Evolutionary conservation across 139 green algal genomes (phyloP).

Genomic region (Monoraphidium neglectum): DNA sequence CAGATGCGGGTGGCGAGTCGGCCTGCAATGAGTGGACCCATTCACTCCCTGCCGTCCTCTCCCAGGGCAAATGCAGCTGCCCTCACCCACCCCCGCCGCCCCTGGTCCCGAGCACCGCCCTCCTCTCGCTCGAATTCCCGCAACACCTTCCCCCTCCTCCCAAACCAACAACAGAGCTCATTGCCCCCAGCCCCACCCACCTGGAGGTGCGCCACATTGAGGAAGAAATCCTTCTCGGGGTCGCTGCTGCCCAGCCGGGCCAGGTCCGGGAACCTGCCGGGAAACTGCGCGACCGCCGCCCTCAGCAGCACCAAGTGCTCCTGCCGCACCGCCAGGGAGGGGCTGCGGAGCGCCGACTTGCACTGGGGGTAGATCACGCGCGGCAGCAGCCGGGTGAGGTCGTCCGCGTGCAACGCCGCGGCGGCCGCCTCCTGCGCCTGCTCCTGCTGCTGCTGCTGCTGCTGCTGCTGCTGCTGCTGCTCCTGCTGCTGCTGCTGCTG

Average conservation of each 20-base stretch:
- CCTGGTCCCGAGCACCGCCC: no score
- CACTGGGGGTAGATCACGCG: conserved; percentile 63
- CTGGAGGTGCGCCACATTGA: conserved; percentile 86
- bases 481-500: conserved; percentile 10
- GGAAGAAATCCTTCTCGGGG: conserved; percentile 75
- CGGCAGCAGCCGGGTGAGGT: conserved; percentile 38
- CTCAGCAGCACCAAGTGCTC: conserved; percentile 78
- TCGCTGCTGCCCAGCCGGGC: conserved; percentile 44
- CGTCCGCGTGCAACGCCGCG: conserved; percentile 12
- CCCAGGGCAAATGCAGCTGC: no score
- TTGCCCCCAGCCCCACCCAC: no score
- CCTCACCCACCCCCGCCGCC: no score
- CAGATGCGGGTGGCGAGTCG: no score
- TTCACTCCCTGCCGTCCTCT: no score
- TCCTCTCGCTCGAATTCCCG: no score
- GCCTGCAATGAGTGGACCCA: no score
- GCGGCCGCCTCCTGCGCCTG: no score
- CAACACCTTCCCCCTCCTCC: no score
- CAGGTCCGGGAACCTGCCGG: conserved; percentile 61
- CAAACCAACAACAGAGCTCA: no score
- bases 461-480: neutral
- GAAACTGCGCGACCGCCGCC: conserved; percentile 41
- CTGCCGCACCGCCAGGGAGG: conserved; percentile 71
- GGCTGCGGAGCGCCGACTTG: conserved; percentile 44
- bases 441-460: neutral